Percentiles rank a stretch among this genome's conserved stretches.
Conservation (phyloP, 305 asterid species). For the Fraxinus baroniana region DNA sequence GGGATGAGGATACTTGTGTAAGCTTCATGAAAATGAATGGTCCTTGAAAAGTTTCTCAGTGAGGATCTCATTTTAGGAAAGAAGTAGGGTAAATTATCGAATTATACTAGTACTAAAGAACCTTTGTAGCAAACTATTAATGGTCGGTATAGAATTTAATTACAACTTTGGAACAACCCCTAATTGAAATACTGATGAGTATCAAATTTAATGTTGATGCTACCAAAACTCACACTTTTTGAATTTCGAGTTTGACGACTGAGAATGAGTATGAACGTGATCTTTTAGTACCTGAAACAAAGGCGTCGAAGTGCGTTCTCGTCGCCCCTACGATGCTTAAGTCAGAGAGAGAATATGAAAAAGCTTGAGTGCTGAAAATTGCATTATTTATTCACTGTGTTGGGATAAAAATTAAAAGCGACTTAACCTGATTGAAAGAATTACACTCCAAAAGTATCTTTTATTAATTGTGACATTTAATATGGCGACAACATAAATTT, state of each 20-base stretch:
- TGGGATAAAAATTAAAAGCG: slow-evolving; percentile 1
- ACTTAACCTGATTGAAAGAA: slow-evolving; percentile 4
- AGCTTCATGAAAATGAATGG: background rate
- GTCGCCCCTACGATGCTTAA: too few relatives aligned
- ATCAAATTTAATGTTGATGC: background rate
- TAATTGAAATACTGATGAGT: background rate
- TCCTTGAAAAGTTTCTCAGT: background rate
- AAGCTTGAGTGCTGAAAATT: too few relatives aligned
- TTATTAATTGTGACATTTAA: background rate
- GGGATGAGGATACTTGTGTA: background rate
- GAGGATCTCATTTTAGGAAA: background rate
- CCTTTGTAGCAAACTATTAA: background rate
- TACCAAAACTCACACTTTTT: too few relatives aligned
- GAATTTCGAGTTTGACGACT: too few relatives aligned
- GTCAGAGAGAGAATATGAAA: too few relatives aligned
- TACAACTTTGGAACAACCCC: background rate
- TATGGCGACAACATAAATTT: background rate
- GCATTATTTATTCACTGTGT: background rate
- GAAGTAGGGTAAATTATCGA: background rate
- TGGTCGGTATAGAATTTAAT: background rate
- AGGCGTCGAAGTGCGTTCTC: too few relatives aligned
- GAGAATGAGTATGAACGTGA: too few relatives aligned
- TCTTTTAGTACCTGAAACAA: too few relatives aligned
- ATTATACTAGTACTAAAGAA: background rate
- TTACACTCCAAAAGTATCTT: background rate